phyloP scores from a whole-genome alignment of 306 rosid genomes.

The Medicago arabica region DNA sequence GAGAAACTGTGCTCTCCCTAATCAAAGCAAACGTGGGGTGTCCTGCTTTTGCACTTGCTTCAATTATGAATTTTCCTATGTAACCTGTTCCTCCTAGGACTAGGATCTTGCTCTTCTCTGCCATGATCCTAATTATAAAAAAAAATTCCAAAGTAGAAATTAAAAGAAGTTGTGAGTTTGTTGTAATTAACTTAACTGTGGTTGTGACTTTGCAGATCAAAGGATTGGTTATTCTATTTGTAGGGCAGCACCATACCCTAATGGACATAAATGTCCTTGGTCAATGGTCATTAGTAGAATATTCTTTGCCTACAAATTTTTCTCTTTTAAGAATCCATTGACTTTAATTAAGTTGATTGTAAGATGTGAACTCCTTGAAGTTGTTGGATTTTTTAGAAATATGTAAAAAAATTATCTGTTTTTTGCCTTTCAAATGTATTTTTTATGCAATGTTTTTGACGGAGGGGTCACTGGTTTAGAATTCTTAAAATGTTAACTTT shows the following conservation, averaged over 20 bases:
- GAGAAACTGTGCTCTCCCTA: constrained; percentile 41
- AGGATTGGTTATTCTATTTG: neutral
- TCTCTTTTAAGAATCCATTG: neutral
- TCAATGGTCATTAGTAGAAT: constrained; percentile 8
- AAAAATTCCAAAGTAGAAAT: neutral
- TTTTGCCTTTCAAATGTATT: too few relatives aligned
- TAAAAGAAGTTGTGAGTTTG: neutral
- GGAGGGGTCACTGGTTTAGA: too few relatives aligned
- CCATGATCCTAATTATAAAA: constrained; percentile 16
- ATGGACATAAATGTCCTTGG: too few relatives aligned
- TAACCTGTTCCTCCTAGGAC: constrained; percentile 52
- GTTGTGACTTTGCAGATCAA: neutral
- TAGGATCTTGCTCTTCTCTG: constrained; percentile 51
- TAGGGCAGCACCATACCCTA: neutral
- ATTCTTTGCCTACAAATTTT: neutral
- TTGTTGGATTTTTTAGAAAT: neutral
- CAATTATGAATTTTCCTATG: constrained; percentile 49
- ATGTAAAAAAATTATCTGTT: too few relatives aligned
- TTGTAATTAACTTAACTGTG: neutral
- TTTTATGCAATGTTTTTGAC: too few relatives aligned
- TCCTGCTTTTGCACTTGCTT: constrained; percentile 50
- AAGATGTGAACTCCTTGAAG: neutral
- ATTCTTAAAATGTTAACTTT: too few relatives aligned
- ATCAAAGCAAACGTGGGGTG: constrained; percentile 48
- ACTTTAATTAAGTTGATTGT: neutral